Percentiles rank a stretch among this genome's conserved stretches.
Evolutionary conservation across 352 stramenopile genomes (phyloP).

Genomic region (Globisporangium alternatum): DNA sequence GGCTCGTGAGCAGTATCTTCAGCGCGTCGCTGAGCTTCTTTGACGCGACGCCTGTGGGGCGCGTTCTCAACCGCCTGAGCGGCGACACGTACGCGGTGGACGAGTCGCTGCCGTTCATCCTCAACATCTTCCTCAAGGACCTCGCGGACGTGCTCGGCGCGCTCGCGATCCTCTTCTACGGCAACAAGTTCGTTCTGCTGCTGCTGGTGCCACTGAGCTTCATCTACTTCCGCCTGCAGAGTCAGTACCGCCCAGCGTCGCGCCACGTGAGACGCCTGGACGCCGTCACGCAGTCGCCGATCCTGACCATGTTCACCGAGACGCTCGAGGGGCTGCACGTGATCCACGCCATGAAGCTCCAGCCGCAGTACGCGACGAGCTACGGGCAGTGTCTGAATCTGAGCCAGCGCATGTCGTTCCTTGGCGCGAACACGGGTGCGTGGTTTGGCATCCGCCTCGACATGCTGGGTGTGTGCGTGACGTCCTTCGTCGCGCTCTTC

Average conservation of each 20-base stretch:
- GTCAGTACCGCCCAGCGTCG: constrained; percentile 64
- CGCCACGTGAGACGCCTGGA: constrained; percentile 72
- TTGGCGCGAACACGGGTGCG: constrained; percentile 58
- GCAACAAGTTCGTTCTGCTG: constrained; percentile 69
- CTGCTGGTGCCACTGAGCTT: constrained; percentile 69
- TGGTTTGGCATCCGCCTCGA: constrained; percentile 88
- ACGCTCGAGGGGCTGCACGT: constrained; percentile 69
- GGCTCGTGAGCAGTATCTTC: constrained; percentile 56
- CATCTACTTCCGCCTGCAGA: constrained; percentile 68
- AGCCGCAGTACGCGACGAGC: constrained; percentile 33
- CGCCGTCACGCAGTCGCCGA: constrained; percentile 67
- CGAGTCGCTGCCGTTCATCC: constrained; percentile 84
- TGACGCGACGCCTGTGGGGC: constrained; percentile 57
- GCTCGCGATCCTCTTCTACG: constrained; percentile 76
- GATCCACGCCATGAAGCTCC: constrained; percentile 52
- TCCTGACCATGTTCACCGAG: constrained; percentile 70
- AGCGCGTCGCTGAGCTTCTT: constrained; percentile 63
- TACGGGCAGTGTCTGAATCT: constrained; percentile 53
- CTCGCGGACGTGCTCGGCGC: constrained; percentile 63
- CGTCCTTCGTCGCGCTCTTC: constrained; percentile 75
- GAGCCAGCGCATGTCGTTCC: constrained; percentile 78
- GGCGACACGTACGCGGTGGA: constrained; percentile 83
- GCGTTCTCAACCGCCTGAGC: constrained; percentile 77
- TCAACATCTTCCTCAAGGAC: constrained; percentile 89
- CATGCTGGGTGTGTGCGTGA: constrained; percentile 77